phyloP scores from a whole-genome alignment of 768 basidiomycete species.

The Harrya chromipes region DNA sequence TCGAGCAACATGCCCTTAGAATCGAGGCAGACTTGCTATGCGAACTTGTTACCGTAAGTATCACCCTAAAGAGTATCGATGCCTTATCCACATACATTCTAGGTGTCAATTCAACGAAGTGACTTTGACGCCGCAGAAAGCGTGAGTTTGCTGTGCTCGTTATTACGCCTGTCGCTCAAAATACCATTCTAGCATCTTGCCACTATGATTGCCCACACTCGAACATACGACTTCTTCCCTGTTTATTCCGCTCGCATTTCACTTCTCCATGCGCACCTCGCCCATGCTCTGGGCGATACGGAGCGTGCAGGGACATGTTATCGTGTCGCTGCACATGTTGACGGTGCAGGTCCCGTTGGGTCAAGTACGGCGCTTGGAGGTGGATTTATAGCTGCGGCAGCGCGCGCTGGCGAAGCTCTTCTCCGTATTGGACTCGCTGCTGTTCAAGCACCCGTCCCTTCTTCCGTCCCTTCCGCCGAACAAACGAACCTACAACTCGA shows the following conservation, averaged over 20 bases:
- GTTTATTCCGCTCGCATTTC: constrained; percentile 60
- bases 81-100: not conserved
- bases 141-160: constrained; percentile 31
- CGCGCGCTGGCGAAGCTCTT: constrained; percentile 50
- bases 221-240: constrained; percentile 53
- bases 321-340: constrained; percentile 53
- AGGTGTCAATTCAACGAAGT: constrained; percentile 67
- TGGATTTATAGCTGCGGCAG: constrained; percentile 45
- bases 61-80: not conserved
- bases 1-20: constrained; percentile 49
- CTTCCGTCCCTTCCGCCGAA: not conserved
- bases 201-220: constrained; percentile 57
- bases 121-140: constrained; percentile 64
- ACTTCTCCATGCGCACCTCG: constrained; percentile 69
- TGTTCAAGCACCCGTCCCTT: not conserved
- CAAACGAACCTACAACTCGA: constrained; percentile 16
- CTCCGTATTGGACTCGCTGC: constrained; percentile 45
- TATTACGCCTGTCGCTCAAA: not conserved
- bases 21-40: constrained; percentile 71
- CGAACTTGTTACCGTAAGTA: constrained; percentile 61
- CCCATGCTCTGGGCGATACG: constrained; percentile 57
- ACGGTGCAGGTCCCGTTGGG: constrained; percentile 31
- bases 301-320: constrained; percentile 61
- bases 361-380: constrained; percentile 14
- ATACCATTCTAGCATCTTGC: constrained; percentile 34